A percentile compares a stretch with the other conserved stretches of the same genome.
Evolutionary conservation across 1,139 yeast species (phyloP).

Genomic region (Pichia sp.): DNA sequence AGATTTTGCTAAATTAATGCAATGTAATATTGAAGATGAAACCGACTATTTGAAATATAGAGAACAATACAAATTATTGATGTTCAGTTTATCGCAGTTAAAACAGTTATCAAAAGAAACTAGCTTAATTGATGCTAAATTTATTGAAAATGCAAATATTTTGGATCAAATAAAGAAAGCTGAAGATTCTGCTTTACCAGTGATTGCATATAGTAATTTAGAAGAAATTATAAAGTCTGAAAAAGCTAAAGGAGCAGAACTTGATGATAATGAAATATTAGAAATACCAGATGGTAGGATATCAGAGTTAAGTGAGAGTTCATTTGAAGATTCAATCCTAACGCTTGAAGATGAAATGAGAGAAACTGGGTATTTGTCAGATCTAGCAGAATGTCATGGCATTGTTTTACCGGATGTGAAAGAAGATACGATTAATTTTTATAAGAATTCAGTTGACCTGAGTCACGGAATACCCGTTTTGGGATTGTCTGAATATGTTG

Average conservation of each 20-base stretch:
- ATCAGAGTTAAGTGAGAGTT: background rate
- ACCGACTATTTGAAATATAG: background rate
- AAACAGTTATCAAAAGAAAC: too few relatives aligned
- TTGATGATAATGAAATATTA: too few relatives aligned
- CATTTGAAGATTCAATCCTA: background rate
- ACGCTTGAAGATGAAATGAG: background rate
- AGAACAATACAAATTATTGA: constrained; percentile 4
- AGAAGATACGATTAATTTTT: background rate
- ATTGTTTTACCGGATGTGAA: constrained; percentile 2
- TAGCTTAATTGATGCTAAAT: too few relatives aligned
- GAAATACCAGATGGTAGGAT: background rate
- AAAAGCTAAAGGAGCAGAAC: background rate
- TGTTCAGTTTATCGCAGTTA: constrained; percentile 9
- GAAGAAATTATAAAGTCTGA: background rate
- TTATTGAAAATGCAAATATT: background rate
- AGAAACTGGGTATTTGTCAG: background rate
- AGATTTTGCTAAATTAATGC: constrained; percentile 5
- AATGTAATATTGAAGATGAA: constrained; percentile 1
- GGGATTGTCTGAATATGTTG: constrained; percentile 2
- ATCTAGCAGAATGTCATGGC: constrained; percentile 2
- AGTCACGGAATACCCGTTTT: constrained; percentile 1
- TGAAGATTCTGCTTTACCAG: constrained; percentile 1
- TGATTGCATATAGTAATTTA: background rate
- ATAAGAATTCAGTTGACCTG: background rate
- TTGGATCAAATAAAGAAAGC: background rate